These are phyloP conservation scores for Saccharomyces eubayanus DNA, from an alignment of 805 yeast species.

Conservation along the genomic window DNA sequence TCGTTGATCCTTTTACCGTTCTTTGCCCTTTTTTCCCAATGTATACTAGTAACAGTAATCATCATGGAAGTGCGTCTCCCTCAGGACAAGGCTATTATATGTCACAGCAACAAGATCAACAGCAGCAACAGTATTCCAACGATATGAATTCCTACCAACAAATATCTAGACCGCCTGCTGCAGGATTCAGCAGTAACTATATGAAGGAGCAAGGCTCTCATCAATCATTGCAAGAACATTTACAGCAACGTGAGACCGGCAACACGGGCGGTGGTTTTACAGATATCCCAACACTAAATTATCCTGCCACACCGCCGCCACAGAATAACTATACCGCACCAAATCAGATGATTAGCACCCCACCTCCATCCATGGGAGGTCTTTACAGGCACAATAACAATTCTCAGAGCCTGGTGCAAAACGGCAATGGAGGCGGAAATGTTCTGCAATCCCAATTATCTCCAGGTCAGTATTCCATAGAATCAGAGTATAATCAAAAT, in stretches of 20 bases:
- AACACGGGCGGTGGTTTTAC: conserved; percentile 17
- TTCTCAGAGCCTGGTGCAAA: conserved; percentile 20
- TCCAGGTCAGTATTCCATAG: conserved; percentile 24
- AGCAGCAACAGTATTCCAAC: conserved; percentile 5
- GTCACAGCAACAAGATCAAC: conserved; percentile 5
- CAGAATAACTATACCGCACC: conserved; percentile 11
- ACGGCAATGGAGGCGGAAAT: conserved; percentile 3
- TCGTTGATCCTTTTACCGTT: not conserved
- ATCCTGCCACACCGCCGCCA: conserved; percentile 27
- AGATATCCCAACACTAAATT: conserved; percentile 25
- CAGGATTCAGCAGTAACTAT: conserved; percentile 31
- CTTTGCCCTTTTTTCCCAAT: not conserved
- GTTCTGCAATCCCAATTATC: conserved; percentile 13
- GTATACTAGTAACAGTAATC: not conserved
- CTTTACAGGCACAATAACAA: conserved; percentile 25
- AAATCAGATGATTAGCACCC: conserved; percentile 14
- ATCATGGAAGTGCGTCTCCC: not conserved
- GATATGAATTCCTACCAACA: conserved; percentile 11
- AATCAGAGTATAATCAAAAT: conserved; percentile 19
- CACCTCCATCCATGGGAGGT: conserved; percentile 21
- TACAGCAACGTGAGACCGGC: conserved; percentile 13
- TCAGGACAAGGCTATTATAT: not conserved
- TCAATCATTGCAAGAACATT: conserved; percentile 30
- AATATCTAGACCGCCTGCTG: conserved; percentile 29
- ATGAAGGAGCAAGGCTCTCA: conserved; percentile 34